Conservation (phyloP, 2,329 filamentous ascomycete species). For the Keithomyces neogunnii region DNA sequence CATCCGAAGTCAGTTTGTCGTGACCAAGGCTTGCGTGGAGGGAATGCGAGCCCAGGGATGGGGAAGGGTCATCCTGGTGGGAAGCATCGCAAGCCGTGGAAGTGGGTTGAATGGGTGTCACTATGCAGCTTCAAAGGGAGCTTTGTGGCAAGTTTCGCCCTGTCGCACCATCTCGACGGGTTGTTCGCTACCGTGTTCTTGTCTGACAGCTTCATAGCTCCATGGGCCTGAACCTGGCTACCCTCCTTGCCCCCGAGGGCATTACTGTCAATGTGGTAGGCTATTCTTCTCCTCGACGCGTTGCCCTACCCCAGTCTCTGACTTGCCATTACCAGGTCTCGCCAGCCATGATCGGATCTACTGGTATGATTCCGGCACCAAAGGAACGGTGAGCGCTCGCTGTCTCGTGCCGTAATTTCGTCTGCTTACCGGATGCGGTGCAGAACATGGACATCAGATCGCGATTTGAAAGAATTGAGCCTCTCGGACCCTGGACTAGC, state of each 20-base stretch:
- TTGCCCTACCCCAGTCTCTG: not conserved
- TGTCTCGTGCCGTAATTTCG: not conserved
- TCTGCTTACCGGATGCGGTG: too few relatives aligned
- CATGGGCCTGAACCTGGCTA: conserved; percentile 7
- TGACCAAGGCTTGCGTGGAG: conserved; percentile 6
- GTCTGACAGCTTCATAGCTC: conserved; percentile 1
- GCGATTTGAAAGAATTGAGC: not conserved
- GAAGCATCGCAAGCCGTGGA: conserved; percentile 7
- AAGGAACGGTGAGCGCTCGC: conserved; percentile 2
- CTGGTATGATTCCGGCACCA: conserved; percentile 9
- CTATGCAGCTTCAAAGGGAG: conserved; percentile 8
- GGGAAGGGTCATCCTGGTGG: conserved; percentile 7
- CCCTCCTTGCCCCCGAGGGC: conserved; percentile 5
- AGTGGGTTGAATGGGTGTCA: conserved; percentile 8
- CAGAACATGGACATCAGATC: conserved; percentile 4
- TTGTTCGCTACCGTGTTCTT: not conserved
- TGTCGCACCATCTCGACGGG: not conserved
- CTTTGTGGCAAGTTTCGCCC: conserved; percentile 2
- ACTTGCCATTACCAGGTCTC: conserved; percentile 2
- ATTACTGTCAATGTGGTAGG: conserved; percentile 8
- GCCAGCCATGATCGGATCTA: conserved; percentile 8
- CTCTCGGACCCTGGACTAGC: conserved; percentile 5
- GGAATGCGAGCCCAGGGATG: conserved; percentile 7
- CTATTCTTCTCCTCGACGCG: not conserved
- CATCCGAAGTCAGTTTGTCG: conserved; percentile 7